These are phyloP conservation scores for Hygrophoropsis aurantiaca DNA, from an alignment of 768 basidiomycete species.

Conservation along the genomic window DNA sequence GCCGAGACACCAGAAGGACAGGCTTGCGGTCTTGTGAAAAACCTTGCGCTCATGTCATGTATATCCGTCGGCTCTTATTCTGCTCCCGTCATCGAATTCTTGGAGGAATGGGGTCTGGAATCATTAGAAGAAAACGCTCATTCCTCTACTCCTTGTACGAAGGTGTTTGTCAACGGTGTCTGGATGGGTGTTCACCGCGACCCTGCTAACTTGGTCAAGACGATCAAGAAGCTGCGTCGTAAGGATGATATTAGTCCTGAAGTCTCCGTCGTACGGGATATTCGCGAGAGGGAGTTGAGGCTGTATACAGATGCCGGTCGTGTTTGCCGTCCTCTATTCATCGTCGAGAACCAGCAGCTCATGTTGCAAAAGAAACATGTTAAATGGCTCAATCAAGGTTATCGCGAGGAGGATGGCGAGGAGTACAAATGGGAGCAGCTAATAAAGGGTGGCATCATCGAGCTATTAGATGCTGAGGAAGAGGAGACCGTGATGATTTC, in stretches of 20 bases:
- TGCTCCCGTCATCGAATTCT: slow-evolving; percentile 94
- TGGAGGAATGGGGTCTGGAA: slow-evolving; percentile 98
- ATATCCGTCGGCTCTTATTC: slow-evolving; percentile 97
- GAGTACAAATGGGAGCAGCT: slow-evolving; percentile 84
- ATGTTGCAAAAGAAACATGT: slow-evolving; percentile 83
- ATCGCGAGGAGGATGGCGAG: slow-evolving; percentile 54
- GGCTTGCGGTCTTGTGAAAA: slow-evolving; percentile 98
- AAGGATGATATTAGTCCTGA: slow-evolving; percentile 96
- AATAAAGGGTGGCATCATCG: slow-evolving; percentile 85
- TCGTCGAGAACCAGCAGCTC: slow-evolving; percentile 90
- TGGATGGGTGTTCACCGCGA: slow-evolving; percentile 99
- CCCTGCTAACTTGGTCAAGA: slow-evolving; percentile 87
- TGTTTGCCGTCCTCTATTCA: slow-evolving; percentile 95
- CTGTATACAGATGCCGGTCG: slow-evolving; percentile 97
- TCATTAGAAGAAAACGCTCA: slow-evolving; percentile 92
- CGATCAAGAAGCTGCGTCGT: slow-evolving; percentile 87
- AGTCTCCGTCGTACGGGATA: slow-evolving; percentile 96
- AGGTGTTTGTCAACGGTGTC: slow-evolving; percentile 98
- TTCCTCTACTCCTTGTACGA: slow-evolving; percentile 80
- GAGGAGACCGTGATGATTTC: slow-evolving; percentile 99
- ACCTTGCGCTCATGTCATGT: slow-evolving; percentile 94
- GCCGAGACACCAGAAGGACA: slow-evolving; percentile 99
- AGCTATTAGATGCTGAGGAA: slow-evolving; percentile 96
- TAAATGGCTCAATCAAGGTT: slow-evolving; percentile 60
- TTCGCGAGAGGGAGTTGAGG: slow-evolving; percentile 91